Base-by-base conservation (phyloP, 2,329 filamentous ascomycete species). In the Colletotrichum sp. region DNA sequence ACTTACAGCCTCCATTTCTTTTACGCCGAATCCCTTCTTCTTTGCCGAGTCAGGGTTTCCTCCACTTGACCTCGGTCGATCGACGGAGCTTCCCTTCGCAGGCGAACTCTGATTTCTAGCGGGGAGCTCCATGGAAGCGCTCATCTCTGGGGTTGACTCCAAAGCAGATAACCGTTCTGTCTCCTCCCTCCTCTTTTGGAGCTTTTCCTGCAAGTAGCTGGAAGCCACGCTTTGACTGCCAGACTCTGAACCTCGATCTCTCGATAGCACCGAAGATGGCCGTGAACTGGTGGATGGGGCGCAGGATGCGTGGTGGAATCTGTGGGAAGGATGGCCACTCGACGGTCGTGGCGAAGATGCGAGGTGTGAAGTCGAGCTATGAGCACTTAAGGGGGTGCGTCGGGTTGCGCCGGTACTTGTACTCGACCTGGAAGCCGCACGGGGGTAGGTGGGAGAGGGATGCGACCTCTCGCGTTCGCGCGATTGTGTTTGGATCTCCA, bases 1-100 rank as follows among this genome's bases (percentile, higher is more conserved):
- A 12, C 63, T 72, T 84, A 93, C 91, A 85, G 92, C 88, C 82
- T 95, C 93, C 86, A 93, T 92, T 79, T 94, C 93, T 81, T 93
- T 93, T 8, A 92, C 85, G 3, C 93, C 92, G 83, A 93, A 87
- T 6, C 88, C 88, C 78, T 89, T 91, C 78, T 88, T 89, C 79
- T 86, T 88, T 13, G 82, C 78, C 10, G 81, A 71, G 10, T 90
- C 88, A 8, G 79, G 74, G 13, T 85, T 81, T 9, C 81, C 85
- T 26, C 82, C 82, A 69, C 87, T 88, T 3, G 88, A 89, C n/a
- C 82, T 82, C 2, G 88, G 88, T 9, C 87, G 84, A 26, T 85
- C 86, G 7, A 32, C 60, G 0, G 81, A 78, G 71, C 82, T 79
- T 76, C 83, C 72, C 80, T 85, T 86, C 36, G 82, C 79, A 0